Evolutionary conservation across 2,329 filamentous ascomycete genomes (phyloP).

Genomic region (Polychaeton citri): DNA sequence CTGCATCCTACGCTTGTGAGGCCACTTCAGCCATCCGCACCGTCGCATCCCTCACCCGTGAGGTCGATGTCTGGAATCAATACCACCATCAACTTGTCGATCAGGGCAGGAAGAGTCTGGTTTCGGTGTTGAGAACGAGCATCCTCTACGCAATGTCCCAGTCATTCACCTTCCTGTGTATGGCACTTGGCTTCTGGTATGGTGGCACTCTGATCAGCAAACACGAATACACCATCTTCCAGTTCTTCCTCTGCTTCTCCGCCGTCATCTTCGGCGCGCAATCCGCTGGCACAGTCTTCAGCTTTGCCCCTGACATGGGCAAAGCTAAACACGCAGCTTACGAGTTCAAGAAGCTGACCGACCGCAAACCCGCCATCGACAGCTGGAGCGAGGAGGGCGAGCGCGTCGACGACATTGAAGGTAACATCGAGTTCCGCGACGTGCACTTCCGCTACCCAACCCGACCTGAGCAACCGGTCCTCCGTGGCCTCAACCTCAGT

Average conservation of each 20-base stretch:
- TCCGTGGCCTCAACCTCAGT: slow-evolving; percentile 65
- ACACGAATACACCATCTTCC: slow-evolving; percentile 61
- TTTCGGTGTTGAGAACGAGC: slow-evolving; percentile 64
- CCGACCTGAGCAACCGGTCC: slow-evolving; percentile 78
- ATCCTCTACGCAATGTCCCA: slow-evolving; percentile 73
- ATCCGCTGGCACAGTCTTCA: slow-evolving; percentile 80
- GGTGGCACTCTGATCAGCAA: slow-evolving; percentile 63
- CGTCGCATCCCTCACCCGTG: slow-evolving; percentile 78
- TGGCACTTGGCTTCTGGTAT: slow-evolving; percentile 88
- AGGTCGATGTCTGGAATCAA: slow-evolving; percentile 60
- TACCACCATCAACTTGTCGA: slow-evolving; percentile 55
- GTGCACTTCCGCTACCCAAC: slow-evolving; percentile 94
- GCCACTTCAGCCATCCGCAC: slow-evolving; percentile 89
- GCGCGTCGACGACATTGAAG: slow-evolving; percentile 50
- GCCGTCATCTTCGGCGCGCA: slow-evolving; percentile 84
- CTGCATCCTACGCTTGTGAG: slow-evolving; percentile 81
- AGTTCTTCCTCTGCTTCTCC: slow-evolving; percentile 87
- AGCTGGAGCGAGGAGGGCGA: slow-evolving; percentile 62
- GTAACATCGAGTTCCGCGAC: slow-evolving; percentile 74
- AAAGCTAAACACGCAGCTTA: slow-evolving; percentile 78
- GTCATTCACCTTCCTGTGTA: slow-evolving; percentile 67
- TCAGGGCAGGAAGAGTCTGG: slow-evolving; percentile 56
- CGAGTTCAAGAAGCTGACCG: slow-evolving; percentile 71
- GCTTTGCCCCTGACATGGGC: slow-evolving; percentile 81
- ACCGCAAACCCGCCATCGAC: slow-evolving; percentile 70